Evolutionary conservation across 1,284 basidiomycete species (phyloP).

Genomic region (Vanrija humicola): DNA sequence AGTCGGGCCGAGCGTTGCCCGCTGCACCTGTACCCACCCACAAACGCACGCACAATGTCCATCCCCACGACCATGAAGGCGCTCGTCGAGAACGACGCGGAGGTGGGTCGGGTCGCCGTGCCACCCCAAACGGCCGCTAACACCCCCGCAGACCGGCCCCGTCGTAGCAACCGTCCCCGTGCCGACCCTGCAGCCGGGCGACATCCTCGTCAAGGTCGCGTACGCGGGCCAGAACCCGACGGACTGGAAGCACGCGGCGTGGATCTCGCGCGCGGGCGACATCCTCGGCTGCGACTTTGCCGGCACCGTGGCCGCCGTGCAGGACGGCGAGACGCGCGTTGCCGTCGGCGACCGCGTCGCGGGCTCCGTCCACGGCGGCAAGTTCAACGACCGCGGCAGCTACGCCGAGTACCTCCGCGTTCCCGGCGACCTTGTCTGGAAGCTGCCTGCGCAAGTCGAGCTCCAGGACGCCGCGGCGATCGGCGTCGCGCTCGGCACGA

Average conservation of each 20-base stretch:
- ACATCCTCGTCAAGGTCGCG: slow-evolving; percentile 15
- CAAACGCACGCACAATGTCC: too few relatives aligned
- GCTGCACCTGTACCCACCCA: too few relatives aligned
- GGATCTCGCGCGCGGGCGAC: slow-evolving; percentile 23
- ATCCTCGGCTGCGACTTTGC: slow-evolving; percentile 54
- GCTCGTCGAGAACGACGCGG: not conserved
- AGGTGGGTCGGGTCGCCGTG: too few relatives aligned
- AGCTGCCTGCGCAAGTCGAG: slow-evolving; percentile 15
- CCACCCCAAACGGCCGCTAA: too few relatives aligned
- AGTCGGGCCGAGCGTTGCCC: too few relatives aligned
- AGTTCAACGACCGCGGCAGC: slow-evolving; percentile 41
- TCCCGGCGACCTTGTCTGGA: slow-evolving; percentile 16
- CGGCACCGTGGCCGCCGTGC: slow-evolving; percentile 49
- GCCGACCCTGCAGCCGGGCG: slow-evolving; percentile 5
- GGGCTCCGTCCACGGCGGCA: slow-evolving; percentile 52
- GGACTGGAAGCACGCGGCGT: slow-evolving; percentile 43
- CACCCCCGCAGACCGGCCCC: not conserved
- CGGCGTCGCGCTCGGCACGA: slow-evolving; percentile 38
- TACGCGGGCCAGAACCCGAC: slow-evolving; percentile 33
- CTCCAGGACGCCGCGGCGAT: slow-evolving; percentile 50
- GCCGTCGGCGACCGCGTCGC: slow-evolving; percentile 51
- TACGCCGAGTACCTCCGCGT: slow-evolving; percentile 49
- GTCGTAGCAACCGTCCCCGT: not conserved
- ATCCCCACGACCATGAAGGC: not conserved
- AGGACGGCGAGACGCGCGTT: slow-evolving; percentile 20